These are phyloP conservation scores for Coleophoma cylindrospora DNA, from an alignment of 2,329 filamentous ascomycete genomes.

Conservation along the genomic window DNA sequence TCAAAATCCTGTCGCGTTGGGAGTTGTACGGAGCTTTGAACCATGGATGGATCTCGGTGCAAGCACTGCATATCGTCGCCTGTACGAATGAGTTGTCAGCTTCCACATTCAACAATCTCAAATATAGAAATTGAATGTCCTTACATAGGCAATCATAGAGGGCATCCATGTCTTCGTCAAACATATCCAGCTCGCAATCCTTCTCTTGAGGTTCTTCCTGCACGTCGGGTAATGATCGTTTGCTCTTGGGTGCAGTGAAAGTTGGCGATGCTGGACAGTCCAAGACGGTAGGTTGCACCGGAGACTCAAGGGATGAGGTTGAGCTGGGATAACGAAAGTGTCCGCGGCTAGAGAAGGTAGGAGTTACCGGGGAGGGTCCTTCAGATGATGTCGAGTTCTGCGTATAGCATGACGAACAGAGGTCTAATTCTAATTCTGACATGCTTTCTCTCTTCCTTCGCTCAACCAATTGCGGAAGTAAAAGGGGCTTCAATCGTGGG, in stretches of 20 bases:
- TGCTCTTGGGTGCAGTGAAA: slow-evolving; percentile 48
- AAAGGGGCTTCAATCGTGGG: slow-evolving; percentile 45
- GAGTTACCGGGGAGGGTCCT: slow-evolving; percentile 64
- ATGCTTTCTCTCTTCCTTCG: slow-evolving; percentile 36
- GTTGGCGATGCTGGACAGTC: slow-evolving; percentile 56
- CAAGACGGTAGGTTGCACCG: slow-evolving; percentile 36
- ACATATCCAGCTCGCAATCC: slow-evolving; percentile 52
- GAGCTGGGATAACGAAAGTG: slow-evolving; percentile 69
- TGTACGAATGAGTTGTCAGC: slow-evolving; percentile 29
- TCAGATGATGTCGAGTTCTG: slow-evolving; percentile 55
- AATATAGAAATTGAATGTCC: slow-evolving; percentile 29
- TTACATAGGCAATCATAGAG: slow-evolving; percentile 71
- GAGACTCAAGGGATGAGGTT: slow-evolving; percentile 68
- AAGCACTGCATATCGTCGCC: slow-evolving; percentile 56
- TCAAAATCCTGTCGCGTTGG: slow-evolving; percentile 39
- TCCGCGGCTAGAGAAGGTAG: slow-evolving; percentile 58
- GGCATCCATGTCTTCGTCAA: slow-evolving; percentile 35
- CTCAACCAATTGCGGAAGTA: slow-evolving; percentile 48
- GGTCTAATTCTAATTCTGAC: slow-evolving; percentile 22
- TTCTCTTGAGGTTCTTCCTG: slow-evolving; percentile 76
- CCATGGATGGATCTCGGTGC: slow-evolving; percentile 39
- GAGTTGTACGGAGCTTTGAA: slow-evolving; percentile 26
- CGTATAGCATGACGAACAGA: slow-evolving; percentile 21
- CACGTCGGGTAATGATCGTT: slow-evolving; percentile 72
- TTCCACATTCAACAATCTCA: not conserved